phyloP scores from a whole-genome alignment of 2,329 filamentous ascomycete species.

The Hymenoscyphus occultus region DNA sequence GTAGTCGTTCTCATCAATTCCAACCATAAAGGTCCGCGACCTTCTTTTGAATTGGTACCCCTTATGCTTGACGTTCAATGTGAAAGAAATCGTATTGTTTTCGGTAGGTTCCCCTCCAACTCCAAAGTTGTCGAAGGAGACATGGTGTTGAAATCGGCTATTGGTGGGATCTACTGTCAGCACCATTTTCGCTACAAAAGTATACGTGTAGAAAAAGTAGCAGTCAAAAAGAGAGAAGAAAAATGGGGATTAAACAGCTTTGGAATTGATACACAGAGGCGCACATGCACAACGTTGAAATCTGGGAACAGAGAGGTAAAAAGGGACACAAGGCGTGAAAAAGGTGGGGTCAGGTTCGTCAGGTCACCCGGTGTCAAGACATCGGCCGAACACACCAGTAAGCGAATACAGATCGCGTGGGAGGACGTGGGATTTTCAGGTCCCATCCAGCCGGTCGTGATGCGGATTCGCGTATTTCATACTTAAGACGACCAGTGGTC shows the following conservation, averaged over 20 bases:
- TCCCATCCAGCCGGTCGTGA: constrained; percentile 5
- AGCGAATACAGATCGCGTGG: constrained; percentile 21
- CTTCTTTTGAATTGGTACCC: constrained; percentile 66
- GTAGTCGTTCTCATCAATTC: constrained; percentile 72
- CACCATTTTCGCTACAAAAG: constrained; percentile 22
- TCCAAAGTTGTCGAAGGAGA: constrained; percentile 73
- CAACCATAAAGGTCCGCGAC: constrained; percentile 68
- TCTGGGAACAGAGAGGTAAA: constrained; percentile 8
- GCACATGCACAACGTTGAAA: constrained; percentile 20
- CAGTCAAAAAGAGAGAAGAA: constrained; percentile 9
- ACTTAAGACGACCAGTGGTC: constrained; percentile 4
- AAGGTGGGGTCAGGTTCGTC: constrained; percentile 24
- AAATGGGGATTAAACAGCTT: constrained; percentile 9
- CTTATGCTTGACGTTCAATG: constrained; percentile 68
- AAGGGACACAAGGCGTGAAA: constrained; percentile 10
- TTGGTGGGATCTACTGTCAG: constrained; percentile 28
- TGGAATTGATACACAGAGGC: constrained; percentile 13
- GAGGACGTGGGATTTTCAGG: constrained; percentile 15
- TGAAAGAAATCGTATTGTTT: constrained; percentile 56
- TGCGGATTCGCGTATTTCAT: constrained; percentile 3
- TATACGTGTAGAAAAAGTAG: constrained; percentile 7
- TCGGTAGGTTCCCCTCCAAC: constrained; percentile 60
- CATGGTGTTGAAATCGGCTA: constrained; percentile 61
- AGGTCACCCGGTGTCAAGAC: constrained; percentile 9
- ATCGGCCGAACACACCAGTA: constrained; percentile 9